Evolutionary conservation across 805 yeast species (phyloP).

Genomic region (Yamadazyma olivae): DNA sequence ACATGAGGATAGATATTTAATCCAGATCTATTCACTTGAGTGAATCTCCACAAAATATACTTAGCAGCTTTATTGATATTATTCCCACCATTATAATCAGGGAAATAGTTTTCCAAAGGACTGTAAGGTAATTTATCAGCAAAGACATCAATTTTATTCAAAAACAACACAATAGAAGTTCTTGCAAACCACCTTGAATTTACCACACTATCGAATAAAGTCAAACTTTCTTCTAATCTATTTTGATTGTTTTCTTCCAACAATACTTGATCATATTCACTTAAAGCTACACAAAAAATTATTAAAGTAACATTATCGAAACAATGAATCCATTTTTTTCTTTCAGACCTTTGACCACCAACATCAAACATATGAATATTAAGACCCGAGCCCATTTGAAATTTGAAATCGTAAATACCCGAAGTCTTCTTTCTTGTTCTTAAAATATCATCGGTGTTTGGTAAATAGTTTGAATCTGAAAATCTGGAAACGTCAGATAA

Average conservation of each 20-base stretch:
- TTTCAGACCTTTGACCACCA: constrained; percentile 94
- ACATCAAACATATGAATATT: constrained; percentile 64
- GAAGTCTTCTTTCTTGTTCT: constrained; percentile 90
- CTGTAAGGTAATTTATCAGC: constrained; percentile 79
- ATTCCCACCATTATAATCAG: constrained; percentile 88
- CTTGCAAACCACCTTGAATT: constrained; percentile 91
- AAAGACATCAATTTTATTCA: constrained; percentile 88
- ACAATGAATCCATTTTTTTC: constrained; percentile 96
- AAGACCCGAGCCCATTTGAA: constrained; percentile 60
- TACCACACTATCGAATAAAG: constrained; percentile 84
- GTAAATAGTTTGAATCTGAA: constrained; percentile 57
- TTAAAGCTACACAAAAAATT: constrained; percentile 86
- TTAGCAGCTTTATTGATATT: constrained; percentile 89
- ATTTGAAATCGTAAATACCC: constrained; percentile 82
- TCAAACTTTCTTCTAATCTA: constrained; percentile 76
- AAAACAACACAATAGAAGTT: constrained; percentile 79
- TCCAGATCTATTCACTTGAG: constrained; percentile 79
- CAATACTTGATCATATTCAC: constrained; percentile 86
- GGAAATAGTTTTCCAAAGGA: constrained; percentile 79
- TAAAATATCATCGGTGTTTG: constrained; percentile 73
- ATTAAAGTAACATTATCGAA: constrained; percentile 89
- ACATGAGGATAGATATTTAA: constrained; percentile 84
- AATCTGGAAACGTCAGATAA: constrained; percentile 66
- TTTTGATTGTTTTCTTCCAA: constrained; percentile 75
- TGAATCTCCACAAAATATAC: constrained; percentile 86